Evolutionary conservation across 164 flowering plant genomes (phyloP), one percentile per base, ranked within the genome.

Genomic region (Aristolochia fimbriata): DNA sequence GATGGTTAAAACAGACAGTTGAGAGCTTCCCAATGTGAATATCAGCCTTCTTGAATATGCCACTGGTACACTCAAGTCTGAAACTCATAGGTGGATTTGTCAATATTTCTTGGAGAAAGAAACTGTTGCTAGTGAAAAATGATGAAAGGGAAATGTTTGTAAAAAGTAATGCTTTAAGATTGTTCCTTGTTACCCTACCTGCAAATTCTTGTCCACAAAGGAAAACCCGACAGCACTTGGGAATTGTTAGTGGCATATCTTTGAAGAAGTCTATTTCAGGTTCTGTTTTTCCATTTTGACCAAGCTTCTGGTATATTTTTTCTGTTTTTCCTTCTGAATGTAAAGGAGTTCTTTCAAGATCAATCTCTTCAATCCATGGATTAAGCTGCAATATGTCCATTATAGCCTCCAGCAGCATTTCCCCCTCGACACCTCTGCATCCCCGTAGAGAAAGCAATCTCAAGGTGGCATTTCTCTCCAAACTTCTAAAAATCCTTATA

Each of bases 351-450:
- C 83, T 70, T 31, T 75, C 62, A 3, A 93, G 80, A 73, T 93
- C 96, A 51, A 93, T 83, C 50, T 83, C 84, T 66, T 93, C 96
- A 47, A 93, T 81, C 91, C 87, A 90, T 27, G 96, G 94, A 80
- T 93, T 93, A 15, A 93, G 80, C 57, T 86, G 83, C 54, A 93
- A 64, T 0, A 76, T 80, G 65, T 81, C 85, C 81, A 85, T 77
- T 61, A 93, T 86, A 10, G 92, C 64, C 69, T 86, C 74, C 67
- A 83, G 68, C 30, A 93, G 75, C 55, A 50, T 12, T 25, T 93
- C 95, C 27, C 97, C 99, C 58, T 66, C 61, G 43, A 88, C 82
- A 48, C 97, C 97, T 70, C 68, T 83, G 71, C 99, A 93, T 23
- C 99, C 97, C 60, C 76, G 74, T 47, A 93, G 71, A 16, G 92